Evolutionary conservation across 2,329 filamentous ascomycete genomes (phyloP).

Genomic region (Colletotrichum echinochloae): DNA sequence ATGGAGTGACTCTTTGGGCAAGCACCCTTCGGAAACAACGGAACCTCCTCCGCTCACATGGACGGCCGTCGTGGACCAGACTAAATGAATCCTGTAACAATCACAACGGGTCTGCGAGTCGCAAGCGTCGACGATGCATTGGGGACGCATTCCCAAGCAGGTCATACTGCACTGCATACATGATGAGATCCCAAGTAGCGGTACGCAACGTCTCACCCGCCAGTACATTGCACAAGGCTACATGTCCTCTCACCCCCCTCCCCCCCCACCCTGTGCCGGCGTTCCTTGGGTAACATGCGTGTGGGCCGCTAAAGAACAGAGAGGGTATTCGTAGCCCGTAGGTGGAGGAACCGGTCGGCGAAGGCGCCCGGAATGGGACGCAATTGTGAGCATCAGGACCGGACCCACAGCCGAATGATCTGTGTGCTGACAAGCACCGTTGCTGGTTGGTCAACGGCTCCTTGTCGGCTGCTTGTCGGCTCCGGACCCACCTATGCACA

Average conservation of each 20-base stretch:
- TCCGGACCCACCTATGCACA: conserved; percentile 33
- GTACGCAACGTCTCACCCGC: neutral
- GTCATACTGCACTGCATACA: too few relatives aligned
- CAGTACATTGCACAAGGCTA: conserved; percentile 1
- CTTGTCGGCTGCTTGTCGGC: conserved; percentile 15
- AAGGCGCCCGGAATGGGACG: conserved; percentile 26
- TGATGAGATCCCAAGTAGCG: too few relatives aligned
- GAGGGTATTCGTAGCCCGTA: neutral
- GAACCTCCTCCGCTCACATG: too few relatives aligned
- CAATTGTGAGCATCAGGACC: neutral
- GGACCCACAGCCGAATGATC: conserved; percentile 19
- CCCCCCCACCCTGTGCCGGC: conserved; percentile 3
- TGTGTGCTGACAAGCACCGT: neutral
- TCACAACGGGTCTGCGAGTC: too few relatives aligned
- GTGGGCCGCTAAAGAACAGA: neutral
- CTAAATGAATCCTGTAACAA: too few relatives aligned
- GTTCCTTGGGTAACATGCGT: conserved; percentile 18
- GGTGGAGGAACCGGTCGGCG: conserved; percentile 20
- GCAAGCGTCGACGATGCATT: too few relatives aligned
- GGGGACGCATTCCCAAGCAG: too few relatives aligned
- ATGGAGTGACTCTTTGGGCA: too few relatives aligned
- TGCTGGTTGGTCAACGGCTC: conserved; percentile 34
- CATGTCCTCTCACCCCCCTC: neutral
- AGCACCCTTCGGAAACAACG: too few relatives aligned
- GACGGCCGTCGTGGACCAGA: too few relatives aligned